A percentile compares a stretch with the other conserved stretches of the same genome.
These are phyloP conservation scores for Populus ilicifolia DNA, from an alignment of 345 rosid genomes.

Conservation along the genomic window DNA sequence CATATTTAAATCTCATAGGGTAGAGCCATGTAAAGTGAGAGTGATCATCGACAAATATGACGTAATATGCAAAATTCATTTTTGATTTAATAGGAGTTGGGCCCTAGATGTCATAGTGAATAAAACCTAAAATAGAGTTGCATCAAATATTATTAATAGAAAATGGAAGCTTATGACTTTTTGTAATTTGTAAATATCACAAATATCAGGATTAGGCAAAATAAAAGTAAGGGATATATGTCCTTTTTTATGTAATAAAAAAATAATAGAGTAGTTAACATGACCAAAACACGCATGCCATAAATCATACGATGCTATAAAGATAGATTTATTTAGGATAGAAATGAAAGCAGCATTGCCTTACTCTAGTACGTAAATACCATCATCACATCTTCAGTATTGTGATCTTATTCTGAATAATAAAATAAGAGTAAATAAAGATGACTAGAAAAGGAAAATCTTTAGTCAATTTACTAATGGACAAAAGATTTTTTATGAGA, in stretches of 20 bases:
- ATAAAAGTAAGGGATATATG: background rate
- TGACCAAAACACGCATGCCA: constrained; percentile 1
- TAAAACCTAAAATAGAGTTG: background rate
- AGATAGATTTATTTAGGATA: background rate
- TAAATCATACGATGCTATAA: background rate
- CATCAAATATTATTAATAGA: background rate
- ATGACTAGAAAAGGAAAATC: background rate
- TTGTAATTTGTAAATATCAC: background rate
- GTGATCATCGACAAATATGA: background rate
- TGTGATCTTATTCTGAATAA: background rate
- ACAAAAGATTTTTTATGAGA: constrained; percentile 10
- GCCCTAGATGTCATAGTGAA: background rate
- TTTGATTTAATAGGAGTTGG: background rate
- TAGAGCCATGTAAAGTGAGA: background rate
- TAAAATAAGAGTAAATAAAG: background rate
- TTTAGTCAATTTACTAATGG: constrained; percentile 11
- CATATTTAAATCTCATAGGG: background rate
- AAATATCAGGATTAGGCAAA: background rate
- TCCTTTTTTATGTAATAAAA: background rate
- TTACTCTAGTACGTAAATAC: background rate
- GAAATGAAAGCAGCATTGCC: background rate
- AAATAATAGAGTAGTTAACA: background rate
- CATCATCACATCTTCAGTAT: background rate
- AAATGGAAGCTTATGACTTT: background rate
- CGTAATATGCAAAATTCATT: background rate